Evolutionary conservation across 2,329 filamentous ascomycete species (phyloP).

Genomic region (Talaromyces sp.): DNA sequence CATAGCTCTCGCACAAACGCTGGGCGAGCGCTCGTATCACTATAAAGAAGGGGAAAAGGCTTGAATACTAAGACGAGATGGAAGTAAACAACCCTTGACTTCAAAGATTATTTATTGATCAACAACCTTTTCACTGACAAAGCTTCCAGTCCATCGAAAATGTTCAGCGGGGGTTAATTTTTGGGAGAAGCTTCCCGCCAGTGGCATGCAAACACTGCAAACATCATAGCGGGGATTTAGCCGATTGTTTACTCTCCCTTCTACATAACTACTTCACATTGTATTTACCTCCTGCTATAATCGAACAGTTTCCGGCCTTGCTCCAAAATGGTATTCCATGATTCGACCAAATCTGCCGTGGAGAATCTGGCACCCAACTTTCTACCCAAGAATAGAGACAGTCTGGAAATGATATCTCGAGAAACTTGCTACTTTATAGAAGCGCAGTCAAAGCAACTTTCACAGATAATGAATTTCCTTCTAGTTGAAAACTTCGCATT

Average conservation of each 20-base stretch:
- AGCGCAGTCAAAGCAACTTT: neutral
- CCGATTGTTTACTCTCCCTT: neutral
- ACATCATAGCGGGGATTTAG: slow-evolving; percentile 13
- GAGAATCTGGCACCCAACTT: neutral
- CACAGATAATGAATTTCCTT: neutral
- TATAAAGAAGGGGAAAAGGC: slow-evolving; percentile 13
- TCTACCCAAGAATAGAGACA: neutral
- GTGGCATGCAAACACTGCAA: slow-evolving; percentile 19
- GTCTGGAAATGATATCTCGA: neutral
- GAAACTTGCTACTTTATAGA: neutral
- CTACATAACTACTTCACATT: neutral
- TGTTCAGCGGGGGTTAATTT: slow-evolving; percentile 18
- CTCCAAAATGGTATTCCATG: neutral
- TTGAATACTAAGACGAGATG: neutral
- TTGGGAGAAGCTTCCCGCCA: slow-evolving; percentile 18
- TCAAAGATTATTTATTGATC: neutral
- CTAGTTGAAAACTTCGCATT: neutral
- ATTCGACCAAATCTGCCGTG: neutral
- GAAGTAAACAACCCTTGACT: neutral
- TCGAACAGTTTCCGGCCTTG: neutral
- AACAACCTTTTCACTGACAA: neutral
- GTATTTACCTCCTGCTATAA: neutral
- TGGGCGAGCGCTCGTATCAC: slow-evolving; percentile 9
- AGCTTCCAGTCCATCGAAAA: slow-evolving; percentile 6
- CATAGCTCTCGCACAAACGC: slow-evolving; percentile 57